Evolutionary conservation across 148 eudicot species (phyloP).

Genomic region (Silene uniflora): DNA sequence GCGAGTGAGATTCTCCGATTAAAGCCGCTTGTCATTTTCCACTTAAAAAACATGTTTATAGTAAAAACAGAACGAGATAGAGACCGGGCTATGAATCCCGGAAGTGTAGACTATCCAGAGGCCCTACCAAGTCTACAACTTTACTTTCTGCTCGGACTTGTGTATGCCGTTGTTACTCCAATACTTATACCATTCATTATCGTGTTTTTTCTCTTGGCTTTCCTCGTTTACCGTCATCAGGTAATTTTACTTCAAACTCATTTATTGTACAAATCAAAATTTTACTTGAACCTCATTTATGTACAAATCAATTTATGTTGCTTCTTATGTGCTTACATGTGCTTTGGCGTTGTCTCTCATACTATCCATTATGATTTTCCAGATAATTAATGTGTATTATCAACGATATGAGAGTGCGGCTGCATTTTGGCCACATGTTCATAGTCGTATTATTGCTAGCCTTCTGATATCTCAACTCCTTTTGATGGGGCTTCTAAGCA

Average conservation of each 20-base stretch:
- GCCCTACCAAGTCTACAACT: slow-evolving; percentile 81
- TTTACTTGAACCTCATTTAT: too few species aligned
- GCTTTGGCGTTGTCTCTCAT: neutral
- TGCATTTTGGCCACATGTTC: slow-evolving; percentile 98
- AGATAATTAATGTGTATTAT: slow-evolving; percentile 90
- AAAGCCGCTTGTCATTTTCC: slow-evolving; percentile 76
- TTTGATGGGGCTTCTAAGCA: slow-evolving; percentile 76
- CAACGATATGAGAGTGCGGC: slow-evolving; percentile 88
- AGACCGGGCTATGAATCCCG: slow-evolving; percentile 85
- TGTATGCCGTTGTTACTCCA: slow-evolving; percentile 90
- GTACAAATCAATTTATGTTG: neutral
- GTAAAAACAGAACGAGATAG: slow-evolving; percentile 92
- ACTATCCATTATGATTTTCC: slow-evolving; percentile 18
- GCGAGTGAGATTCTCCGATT: slow-evolving; percentile 88
- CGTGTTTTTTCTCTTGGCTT: slow-evolving; percentile 82
- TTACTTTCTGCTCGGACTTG: slow-evolving; percentile 86
- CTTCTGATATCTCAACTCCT: slow-evolving; percentile 89
- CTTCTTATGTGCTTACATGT: neutral
- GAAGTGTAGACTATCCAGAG: slow-evolving; percentile 73
- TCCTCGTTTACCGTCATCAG: slow-evolving; percentile 95
- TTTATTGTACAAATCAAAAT: too few species aligned
- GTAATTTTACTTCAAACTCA: slow-evolving; percentile 32
- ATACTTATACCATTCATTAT: slow-evolving; percentile 82
- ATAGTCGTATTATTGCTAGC: slow-evolving; percentile 79
- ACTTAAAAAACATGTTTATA: slow-evolving; percentile 80